Evolutionary conservation across 805 yeast species (phyloP).

Genomic region (Candida taoyuanica): DNA sequence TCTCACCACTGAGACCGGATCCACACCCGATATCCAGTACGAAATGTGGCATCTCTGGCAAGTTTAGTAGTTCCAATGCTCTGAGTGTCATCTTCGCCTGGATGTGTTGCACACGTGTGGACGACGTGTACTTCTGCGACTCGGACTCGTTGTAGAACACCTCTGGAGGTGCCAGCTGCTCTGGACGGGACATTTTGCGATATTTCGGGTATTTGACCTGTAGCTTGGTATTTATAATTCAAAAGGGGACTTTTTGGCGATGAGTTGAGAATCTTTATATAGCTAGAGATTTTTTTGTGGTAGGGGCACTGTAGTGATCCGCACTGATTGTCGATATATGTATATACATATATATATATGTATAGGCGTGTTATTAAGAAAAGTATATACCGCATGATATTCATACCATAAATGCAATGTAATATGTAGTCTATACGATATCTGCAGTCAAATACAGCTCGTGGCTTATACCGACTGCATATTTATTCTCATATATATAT

Average conservation of each 20-base stretch:
- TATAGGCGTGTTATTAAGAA: too few species aligned
- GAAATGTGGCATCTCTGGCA: constrained; percentile 48
- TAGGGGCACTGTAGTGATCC: too few species aligned
- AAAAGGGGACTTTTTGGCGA: too few species aligned
- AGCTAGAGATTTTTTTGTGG: background rate
- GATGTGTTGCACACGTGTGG: constrained; percentile 96
- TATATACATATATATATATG: too few species aligned
- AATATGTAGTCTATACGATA: too few species aligned
- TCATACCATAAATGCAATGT: too few species aligned
- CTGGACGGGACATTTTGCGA: constrained; percentile 83
- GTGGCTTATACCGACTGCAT: too few species aligned
- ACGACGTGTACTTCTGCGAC: constrained; percentile 82
- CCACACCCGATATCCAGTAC: constrained; percentile 95
- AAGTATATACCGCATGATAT: too few species aligned
- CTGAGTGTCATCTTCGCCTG: constrained; percentile 97
- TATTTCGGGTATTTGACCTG: background rate
- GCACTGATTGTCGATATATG: too few species aligned
- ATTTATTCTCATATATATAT: too few species aligned
- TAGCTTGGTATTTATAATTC: background rate
- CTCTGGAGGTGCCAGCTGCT: constrained; percentile 94
- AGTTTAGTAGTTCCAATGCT: constrained; percentile 80
- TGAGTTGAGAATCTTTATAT: too few species aligned
- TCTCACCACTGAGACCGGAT: constrained; percentile 93
- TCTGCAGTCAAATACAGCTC: too few species aligned
- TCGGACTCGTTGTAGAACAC: constrained; percentile 89